These are phyloP conservation scores for Prunella vulgaris DNA, from an alignment of 257 asterid species.

Conservation along the genomic window DNA sequence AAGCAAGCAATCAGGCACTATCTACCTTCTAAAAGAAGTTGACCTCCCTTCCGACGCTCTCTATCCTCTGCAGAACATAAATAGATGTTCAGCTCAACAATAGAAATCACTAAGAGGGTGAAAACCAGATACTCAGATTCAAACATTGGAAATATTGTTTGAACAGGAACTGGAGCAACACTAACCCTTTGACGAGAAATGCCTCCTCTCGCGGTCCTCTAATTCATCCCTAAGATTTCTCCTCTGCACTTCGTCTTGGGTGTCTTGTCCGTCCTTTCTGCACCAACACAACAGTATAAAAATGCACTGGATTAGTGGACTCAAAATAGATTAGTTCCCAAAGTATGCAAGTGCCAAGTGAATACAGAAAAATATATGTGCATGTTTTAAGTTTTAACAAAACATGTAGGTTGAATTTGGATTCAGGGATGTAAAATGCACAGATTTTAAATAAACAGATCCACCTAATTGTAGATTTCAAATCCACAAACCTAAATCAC, in stretches of 20 bases:
- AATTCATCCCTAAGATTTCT: conserved; percentile 76
- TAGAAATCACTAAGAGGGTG: neutral
- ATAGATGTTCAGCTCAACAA: neutral
- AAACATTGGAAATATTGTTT: neutral
- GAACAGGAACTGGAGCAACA: neutral
- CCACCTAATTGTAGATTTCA: neutral
- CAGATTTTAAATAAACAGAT: neutral
- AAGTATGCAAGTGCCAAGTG: neutral
- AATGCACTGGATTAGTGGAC: neutral
- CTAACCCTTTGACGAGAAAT: conserved; percentile 64
- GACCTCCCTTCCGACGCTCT: conserved; percentile 78
- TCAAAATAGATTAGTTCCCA: neutral
- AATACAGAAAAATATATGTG: neutral
- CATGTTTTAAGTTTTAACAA: neutral
- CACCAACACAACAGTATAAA: conserved; percentile 7
- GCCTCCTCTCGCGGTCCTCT: conserved; percentile 80
- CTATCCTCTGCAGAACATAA: conserved; percentile 64
- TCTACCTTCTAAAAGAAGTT: conserved; percentile 83
- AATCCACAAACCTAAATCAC: neutral
- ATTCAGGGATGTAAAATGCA: neutral
- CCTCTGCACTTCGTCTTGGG: conserved; percentile 68
- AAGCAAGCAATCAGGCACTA: conserved; percentile 6
- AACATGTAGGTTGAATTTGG: neutral
- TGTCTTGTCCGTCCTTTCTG: conserved; percentile 87
- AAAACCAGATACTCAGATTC: neutral